Evolutionary conservation across 306 rosid genomes (phyloP).

Genomic region (Rosa rugosa): DNA sequence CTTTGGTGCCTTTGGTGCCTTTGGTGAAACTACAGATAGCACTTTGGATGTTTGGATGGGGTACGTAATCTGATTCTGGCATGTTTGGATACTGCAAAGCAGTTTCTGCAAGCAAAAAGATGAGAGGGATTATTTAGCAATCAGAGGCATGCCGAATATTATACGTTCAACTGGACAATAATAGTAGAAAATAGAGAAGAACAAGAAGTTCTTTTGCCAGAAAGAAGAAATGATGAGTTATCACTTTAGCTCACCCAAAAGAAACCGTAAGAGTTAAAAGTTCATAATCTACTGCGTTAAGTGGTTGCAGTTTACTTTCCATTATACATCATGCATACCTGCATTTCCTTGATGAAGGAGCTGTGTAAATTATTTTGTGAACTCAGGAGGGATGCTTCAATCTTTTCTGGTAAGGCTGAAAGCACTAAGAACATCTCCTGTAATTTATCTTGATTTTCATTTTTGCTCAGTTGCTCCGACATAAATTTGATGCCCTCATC

Average conservation of each 20-base stretch:
- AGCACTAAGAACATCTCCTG: slow-evolving; percentile 59
- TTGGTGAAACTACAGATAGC: slow-evolving; percentile 35
- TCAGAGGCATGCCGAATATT: slow-evolving; percentile 3
- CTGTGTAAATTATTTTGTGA: slow-evolving; percentile 48
- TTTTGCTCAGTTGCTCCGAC: slow-evolving; percentile 53
- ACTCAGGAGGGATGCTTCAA: slow-evolving; percentile 59
- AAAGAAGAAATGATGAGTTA: background rate
- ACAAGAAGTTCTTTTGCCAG: slow-evolving; percentile 16
- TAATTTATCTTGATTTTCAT: slow-evolving; percentile 51
- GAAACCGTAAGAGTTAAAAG: slow-evolving; percentile 3
- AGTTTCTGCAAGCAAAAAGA: slow-evolving; percentile 48
- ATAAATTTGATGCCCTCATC: slow-evolving; percentile 67
- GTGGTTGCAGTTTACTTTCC: slow-evolving; percentile 21
- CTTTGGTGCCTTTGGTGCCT: slow-evolving; percentile 80
- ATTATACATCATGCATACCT: slow-evolving; percentile 44
- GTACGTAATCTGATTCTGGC: slow-evolving; percentile 36
- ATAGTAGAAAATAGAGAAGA: background rate
- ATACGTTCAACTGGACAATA: background rate
- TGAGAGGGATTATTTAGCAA: slow-evolving; percentile 24
- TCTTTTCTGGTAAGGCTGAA: slow-evolving; percentile 61
- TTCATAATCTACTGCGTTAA: slow-evolving; percentile 1
- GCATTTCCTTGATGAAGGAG: slow-evolving; percentile 61
- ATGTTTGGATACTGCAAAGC: slow-evolving; percentile 29
- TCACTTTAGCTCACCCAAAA: background rate
- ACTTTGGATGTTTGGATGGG: slow-evolving; percentile 39